Conservation (phyloP, 2,329 filamentous ascomycete species). For the Metarhizium brunneum region DNA sequence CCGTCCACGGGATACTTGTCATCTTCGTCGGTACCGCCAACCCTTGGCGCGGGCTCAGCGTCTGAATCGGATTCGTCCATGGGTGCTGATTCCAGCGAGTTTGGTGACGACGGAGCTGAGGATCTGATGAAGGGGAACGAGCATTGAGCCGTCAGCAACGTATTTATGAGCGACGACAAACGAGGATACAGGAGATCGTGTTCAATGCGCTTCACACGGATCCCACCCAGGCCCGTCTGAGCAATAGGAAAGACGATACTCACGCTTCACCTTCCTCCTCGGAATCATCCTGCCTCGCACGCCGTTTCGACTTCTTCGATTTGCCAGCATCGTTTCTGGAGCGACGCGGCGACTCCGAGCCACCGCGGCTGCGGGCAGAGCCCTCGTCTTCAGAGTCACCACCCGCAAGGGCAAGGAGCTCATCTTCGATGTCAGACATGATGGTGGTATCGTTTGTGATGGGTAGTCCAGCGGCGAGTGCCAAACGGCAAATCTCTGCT, state of each 20-base stretch:
- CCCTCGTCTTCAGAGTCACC: slow-evolving; percentile 58
- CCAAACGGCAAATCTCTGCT: neutral
- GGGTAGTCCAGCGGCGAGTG: neutral
- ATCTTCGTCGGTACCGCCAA: slow-evolving; percentile 42
- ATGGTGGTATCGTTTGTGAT: slow-evolving; percentile 13
- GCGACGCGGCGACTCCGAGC: slow-evolving; percentile 42
- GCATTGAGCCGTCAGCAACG: slow-evolving; percentile 5
- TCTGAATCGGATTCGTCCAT: slow-evolving; percentile 82
- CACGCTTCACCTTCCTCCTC: slow-evolving; percentile 56
- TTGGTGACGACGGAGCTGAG: slow-evolving; percentile 57
- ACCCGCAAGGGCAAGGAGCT: slow-evolving; percentile 86
- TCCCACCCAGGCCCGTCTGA: neutral
- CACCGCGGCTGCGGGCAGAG: slow-evolving; percentile 42
- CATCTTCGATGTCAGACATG: slow-evolving; percentile 89
- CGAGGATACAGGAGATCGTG: neutral
- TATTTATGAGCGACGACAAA: neutral
- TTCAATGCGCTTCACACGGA: neutral
- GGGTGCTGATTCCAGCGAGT: slow-evolving; percentile 70
- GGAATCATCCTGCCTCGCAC: slow-evolving; percentile 29
- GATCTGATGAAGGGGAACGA: slow-evolving; percentile 40
- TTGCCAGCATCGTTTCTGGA: slow-evolving; percentile 21
- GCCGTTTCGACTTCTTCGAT: slow-evolving; percentile 39
- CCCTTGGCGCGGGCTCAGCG: slow-evolving; percentile 29
- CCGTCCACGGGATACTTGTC: slow-evolving; percentile 81
- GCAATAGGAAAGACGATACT: slow-evolving; percentile 14